These are phyloP conservation scores for Telopea speciosissima DNA, from an alignment of 177 flowering plant species.

Conservation along the genomic window DNA sequence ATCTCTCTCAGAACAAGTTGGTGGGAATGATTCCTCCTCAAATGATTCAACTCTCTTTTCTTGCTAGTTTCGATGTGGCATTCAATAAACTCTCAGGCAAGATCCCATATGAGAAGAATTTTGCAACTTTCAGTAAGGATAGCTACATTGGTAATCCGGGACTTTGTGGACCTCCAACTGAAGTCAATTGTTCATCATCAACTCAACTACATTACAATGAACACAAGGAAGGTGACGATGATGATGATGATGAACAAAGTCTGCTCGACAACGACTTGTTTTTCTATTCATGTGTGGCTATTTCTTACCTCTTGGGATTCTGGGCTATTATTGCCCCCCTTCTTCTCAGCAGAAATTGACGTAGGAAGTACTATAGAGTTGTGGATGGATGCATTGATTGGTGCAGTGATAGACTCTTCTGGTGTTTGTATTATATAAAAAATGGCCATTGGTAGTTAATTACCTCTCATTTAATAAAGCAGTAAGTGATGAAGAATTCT, in stretches of 20 bases:
- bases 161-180: conserved; percentile 5
- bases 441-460: no score
- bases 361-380: no score
- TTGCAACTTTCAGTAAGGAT: conserved; percentile 6
- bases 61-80: conserved; percentile 13
- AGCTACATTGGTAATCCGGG: conserved; percentile 13
- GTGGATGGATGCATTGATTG: no score
- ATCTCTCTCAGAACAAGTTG: conserved; percentile 14
- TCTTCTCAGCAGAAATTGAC: no score
- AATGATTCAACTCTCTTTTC: background rate
- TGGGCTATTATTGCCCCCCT: no score
- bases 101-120: no score
- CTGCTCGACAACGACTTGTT: no score
- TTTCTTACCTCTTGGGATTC: no score
- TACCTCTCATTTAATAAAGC: no score
- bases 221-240: background rate
- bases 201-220: background rate
- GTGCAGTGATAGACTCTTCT: background rate
- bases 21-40: conserved; percentile 10
- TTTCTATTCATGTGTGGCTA: no score
- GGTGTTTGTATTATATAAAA: background rate
- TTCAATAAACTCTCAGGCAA: conserved; percentile 10
- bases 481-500: no score
- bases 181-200: background rate
- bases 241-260: background rate